Evolutionary conservation across 106 monocot genomes (phyloP).

Genomic region (Platanthera zijinensis): DNA sequence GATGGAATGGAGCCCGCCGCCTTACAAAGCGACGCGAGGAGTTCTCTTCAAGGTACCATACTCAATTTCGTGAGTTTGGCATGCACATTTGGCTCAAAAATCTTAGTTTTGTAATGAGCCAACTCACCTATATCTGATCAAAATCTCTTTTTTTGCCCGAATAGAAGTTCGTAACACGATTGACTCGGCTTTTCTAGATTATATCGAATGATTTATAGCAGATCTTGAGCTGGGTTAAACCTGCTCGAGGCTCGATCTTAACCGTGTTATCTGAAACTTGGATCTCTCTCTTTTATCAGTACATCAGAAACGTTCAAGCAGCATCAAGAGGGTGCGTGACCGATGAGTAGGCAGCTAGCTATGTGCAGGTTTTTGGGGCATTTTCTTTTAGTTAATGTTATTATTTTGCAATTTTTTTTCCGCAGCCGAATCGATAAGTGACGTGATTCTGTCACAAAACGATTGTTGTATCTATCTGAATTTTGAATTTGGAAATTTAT

Average conservation of each 20-base stretch:
- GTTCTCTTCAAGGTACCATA: constrained; percentile 75
- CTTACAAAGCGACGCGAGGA: constrained; percentile 63
- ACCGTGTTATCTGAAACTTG: background rate
- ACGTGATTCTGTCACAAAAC: background rate
- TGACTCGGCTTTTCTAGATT: too few relatives aligned
- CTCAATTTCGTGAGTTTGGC: too few relatives aligned
- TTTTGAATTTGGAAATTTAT: too few relatives aligned
- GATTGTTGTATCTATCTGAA: too few relatives aligned
- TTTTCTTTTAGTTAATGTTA: background rate
- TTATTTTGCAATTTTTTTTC: background rate
- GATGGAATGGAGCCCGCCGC: constrained; percentile 60
- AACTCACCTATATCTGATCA: too few relatives aligned
- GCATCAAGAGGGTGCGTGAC: constrained; percentile 97
- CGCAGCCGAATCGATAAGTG: background rate
- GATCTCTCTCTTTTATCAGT: constrained; percentile 34
- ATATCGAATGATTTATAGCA: too few relatives aligned
- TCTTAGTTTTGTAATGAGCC: too few relatives aligned
- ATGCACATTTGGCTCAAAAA: too few relatives aligned
- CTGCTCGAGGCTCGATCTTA: background rate
- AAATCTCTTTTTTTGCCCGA: too few relatives aligned
- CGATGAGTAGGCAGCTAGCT: constrained; percentile 46
- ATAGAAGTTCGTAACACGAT: too few relatives aligned
- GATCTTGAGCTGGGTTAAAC: background rate
- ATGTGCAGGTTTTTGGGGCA: background rate
- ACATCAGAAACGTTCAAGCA: constrained; percentile 79